Percentiles rank a stretch among this genome's conserved stretches.
These are phyloP conservation scores for Fraxinus velutina DNA, from an alignment of 305 asterid species.

Conservation along the genomic window DNA sequence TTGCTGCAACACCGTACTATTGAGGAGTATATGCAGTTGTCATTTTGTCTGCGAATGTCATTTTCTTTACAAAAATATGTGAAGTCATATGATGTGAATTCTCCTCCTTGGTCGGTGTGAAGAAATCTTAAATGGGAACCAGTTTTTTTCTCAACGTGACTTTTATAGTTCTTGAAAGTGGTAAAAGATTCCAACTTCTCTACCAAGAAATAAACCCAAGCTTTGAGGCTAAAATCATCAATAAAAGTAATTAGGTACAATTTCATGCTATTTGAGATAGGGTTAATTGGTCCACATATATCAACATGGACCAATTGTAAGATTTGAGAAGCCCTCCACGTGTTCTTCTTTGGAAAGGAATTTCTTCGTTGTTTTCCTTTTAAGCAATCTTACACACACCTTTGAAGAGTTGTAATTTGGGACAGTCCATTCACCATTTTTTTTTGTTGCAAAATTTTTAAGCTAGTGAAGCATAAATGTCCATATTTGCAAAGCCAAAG, in stretches of 20 bases:
- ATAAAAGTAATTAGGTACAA: background rate
- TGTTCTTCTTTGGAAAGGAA: background rate
- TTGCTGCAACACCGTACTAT: background rate
- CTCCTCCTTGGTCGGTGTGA: no score
- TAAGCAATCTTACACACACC: background rate
- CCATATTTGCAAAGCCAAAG: no score
- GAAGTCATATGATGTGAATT: background rate
- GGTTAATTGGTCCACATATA: background rate
- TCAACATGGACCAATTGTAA: background rate
- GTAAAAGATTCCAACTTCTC: background rate
- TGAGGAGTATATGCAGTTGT: constrained; percentile 6
- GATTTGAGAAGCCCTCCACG: background rate
- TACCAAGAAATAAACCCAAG: background rate
- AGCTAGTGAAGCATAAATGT: no score
- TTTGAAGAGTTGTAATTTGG: background rate
- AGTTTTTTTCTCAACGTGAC: background rate
- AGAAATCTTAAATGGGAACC: background rate
- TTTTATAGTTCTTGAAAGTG: background rate
- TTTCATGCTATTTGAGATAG: background rate
- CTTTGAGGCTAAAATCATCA: background rate
- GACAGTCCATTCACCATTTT: background rate
- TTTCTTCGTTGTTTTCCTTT: background rate
- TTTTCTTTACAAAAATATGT: background rate
- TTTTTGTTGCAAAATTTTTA: no score
- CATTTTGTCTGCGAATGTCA: background rate